Conservation (phyloP, 2,329 filamentous ascomycete species). For the Colletotrichum acutatum region DNA sequence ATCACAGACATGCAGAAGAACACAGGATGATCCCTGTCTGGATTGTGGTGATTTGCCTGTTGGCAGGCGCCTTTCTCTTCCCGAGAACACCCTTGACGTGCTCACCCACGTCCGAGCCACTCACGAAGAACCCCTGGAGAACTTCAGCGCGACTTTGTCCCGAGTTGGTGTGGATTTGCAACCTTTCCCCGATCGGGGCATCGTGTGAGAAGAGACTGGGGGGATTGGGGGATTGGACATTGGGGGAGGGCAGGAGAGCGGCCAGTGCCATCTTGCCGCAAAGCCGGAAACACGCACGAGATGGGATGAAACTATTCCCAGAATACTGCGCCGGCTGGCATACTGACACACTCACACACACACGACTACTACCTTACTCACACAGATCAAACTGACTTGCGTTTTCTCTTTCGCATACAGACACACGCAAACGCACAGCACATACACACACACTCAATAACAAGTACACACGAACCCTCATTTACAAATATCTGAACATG, state of each 20-base stretch:
- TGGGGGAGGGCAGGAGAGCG: not conserved
- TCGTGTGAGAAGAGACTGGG: slow-evolving; percentile 7
- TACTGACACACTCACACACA: not conserved
- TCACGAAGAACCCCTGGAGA: not conserved
- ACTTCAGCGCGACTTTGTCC: slow-evolving; percentile 13
- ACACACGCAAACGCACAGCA: not conserved
- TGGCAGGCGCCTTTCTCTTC: not conserved
- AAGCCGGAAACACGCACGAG: slow-evolving; percentile 24
- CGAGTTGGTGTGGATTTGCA: slow-evolving; percentile 7
- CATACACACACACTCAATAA: no score
- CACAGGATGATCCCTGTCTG: not conserved
- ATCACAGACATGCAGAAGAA: not conserved
- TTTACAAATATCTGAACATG: slow-evolving; percentile 7
- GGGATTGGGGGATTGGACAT: not conserved
- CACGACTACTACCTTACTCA: not conserved
- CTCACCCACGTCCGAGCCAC: slow-evolving; percentile 5
- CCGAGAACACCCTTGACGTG: not conserved
- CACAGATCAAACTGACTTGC: not conserved
- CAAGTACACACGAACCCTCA: slow-evolving; percentile 5
- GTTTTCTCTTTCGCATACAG: not conserved
- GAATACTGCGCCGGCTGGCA: not conserved
- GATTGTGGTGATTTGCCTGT: not conserved
- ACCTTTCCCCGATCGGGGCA: not conserved
- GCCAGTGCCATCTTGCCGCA: slow-evolving; percentile 23
- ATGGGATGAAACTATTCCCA: slow-evolving; percentile 34